Evolutionary conservation across 1,139 yeast species (phyloP), one percentile per base, ranked within the genome.

Genomic region (Candida sanyaensis): DNA sequence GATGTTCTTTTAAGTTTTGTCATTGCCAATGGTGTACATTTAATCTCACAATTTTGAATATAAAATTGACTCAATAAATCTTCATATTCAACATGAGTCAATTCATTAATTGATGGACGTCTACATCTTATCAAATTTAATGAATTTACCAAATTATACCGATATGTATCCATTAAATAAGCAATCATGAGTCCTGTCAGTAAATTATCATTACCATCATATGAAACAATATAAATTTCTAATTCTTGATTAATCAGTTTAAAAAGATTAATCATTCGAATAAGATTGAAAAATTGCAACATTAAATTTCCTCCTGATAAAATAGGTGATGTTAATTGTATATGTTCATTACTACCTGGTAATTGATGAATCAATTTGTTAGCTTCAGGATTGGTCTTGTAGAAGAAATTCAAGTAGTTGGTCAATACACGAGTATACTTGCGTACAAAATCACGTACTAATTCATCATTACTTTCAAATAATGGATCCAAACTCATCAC

Each of bases 111-210:
- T 29, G 55, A 47, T n/a, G 65, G 62, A 11, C 66, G 54, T 45
- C 53, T 48, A 31, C 59, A 38, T 34, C 57, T 54, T 11, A 55
- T 48, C 40, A 53, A 42, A 38, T 59, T 54, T 50, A 66, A 61
- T 43, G 73, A 59, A 10, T 72, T 65, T 27, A 57, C 62, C 33
- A 71, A 58, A 53, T 73, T 69, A 52, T 65, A 71, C 51, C 65
- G 65, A 55, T 75, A 75, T 44, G 61, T 61, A 56, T 75, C 79
- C 78, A 75, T 75, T 51, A 75, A 61, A 49, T 71, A 72, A 36
- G 75, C 67, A 33, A 71, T 64, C 13, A 69, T 57, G 48, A 75
- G 58, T 6, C 73, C 71, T 2, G 75, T 69, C 37, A 74, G 64
- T 38, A 70, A 59, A 43, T 56, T 62, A 32, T 50, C 50, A 40